Evolutionary conservation across 164 flowering plant genomes (phyloP), one percentile per base, ranked within the genome.

Genomic region (Liquidambar formosana): DNA sequence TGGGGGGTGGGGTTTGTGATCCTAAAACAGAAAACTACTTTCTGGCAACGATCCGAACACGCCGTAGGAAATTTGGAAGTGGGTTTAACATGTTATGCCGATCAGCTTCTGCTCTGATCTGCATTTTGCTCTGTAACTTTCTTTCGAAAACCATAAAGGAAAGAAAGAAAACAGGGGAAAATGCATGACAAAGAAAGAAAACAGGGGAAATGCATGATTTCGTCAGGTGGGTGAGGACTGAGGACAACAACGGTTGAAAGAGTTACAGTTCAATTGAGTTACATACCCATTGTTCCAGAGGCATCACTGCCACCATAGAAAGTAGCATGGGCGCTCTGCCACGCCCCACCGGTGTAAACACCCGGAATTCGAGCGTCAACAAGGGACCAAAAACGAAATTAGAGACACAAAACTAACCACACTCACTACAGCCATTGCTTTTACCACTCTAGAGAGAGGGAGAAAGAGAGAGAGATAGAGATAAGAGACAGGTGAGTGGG

Each of bases 281-380:
- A 61, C 53, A 19, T 76, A 86, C 89, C 89, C 89, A 86, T 86
- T 4, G 89, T 86, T 43, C 89, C 89, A 14, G 89, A 84, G 63
- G 89, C 89, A 45, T 86, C 89, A 58, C 76, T 77, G 65, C 89
- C 89, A 1, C 89, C 89, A 26, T 86, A 86, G 76, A 86, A 86
- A 18, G 89, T 86, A 14, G 89, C 89, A 56, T 86, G 89, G 14
- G 89, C 89, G 54, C 33, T 74, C 62, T 80, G 77, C 89, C 89
- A 86, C 0, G 48, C 33, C 0, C 82, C 83, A 6, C 82, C 88
- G 10, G 71, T 21, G 80, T 77, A 86, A 22, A 78, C 80, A 0
- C 89, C 89, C 0, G 89, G 83, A 46, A 84, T 76, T 38, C 78
- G 68, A 14, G 82, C 85, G 0, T 82, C 64, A 19, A 52, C 78